Conservation (phyloP, 2,329 filamentous ascomycete genomes). For the Ophiosphaerella herpotricha region DNA sequence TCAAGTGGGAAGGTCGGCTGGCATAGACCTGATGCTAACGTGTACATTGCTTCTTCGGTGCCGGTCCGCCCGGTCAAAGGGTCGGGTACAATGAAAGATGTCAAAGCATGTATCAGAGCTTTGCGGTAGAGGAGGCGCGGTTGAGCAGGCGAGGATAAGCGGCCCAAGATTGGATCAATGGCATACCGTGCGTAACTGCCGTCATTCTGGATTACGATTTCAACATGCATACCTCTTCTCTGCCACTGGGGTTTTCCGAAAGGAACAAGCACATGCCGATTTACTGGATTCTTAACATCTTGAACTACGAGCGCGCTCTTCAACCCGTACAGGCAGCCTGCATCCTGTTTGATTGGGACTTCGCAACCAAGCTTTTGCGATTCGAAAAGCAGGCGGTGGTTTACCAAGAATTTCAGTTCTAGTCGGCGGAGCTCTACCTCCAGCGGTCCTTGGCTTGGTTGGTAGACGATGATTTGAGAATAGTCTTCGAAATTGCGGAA, state of each 20-base stretch:
- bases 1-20: constrained; percentile 44
- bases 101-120: constrained; percentile 64
- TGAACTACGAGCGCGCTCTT: constrained; percentile 62
- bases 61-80: constrained; percentile 54
- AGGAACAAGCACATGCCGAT: constrained; percentile 61
- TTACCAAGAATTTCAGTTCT: constrained; percentile 61
- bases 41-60: constrained; percentile 62
- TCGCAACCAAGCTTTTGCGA: constrained; percentile 57
- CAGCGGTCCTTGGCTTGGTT: constrained; percentile 45
- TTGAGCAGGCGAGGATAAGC: constrained; percentile 63
- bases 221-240: constrained; percentile 48
- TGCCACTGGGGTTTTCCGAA: constrained; percentile 46
- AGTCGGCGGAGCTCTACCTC: constrained; percentile 58
- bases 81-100: constrained; percentile 63
- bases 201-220: constrained; percentile 43
- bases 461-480: constrained; percentile 52
- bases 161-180: constrained; percentile 60
- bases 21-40: constrained; percentile 55
- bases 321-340: constrained; percentile 65
- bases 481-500: constrained; percentile 52
- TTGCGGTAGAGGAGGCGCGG: constrained; percentile 60
- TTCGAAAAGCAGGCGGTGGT: constrained; percentile 47
- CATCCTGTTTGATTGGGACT: constrained; percentile 55
- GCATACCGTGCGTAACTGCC: constrained; percentile 56
- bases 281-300: constrained; percentile 45